phyloP scores from a whole-genome alignment of 1,284 basidiomycete species.

The Leccinum subatratum region DNA sequence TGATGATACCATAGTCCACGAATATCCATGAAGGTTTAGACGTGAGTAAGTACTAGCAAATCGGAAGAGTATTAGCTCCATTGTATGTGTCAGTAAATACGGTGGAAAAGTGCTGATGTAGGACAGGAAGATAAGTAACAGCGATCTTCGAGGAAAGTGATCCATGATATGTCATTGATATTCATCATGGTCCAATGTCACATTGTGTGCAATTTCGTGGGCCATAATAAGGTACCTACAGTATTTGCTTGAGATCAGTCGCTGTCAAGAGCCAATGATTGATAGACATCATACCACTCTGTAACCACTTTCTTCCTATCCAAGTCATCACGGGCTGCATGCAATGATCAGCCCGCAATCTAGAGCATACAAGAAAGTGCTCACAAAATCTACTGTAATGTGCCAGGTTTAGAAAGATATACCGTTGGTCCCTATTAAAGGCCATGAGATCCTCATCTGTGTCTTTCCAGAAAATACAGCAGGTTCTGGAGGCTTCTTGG shows the following conservation, averaged over 20 bases:
- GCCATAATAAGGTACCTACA: constrained; percentile 26
- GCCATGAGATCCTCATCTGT: constrained; percentile 24
- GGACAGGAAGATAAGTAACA: constrained; percentile 4
- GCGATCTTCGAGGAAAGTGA: constrained; percentile 15
- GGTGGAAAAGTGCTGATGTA: not conserved
- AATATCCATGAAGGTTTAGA: not conserved
- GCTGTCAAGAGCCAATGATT: not conserved
- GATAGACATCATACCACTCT: constrained; percentile 12
- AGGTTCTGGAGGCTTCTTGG: constrained; percentile 1
- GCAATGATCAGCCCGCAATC: not conserved
- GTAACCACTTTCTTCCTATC: constrained; percentile 11
- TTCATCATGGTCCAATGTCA: constrained; percentile 19
- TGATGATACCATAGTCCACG: not conserved
- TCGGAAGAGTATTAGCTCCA: not conserved
- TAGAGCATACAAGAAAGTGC: not conserved
- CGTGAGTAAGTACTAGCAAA: not conserved
- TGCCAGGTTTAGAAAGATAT: constrained; percentile 26
- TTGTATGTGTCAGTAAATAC: not conserved
- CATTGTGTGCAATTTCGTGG: constrained; percentile 25
- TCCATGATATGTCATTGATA: no score
- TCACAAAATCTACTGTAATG: constrained; percentile 17
- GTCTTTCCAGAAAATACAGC: constrained; percentile 26
- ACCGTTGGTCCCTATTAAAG: constrained; percentile 23
- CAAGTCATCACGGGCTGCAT: not conserved
- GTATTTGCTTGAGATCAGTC: not conserved